Evolutionary conservation across 2,329 filamentous ascomycete genomes (phyloP).

Genomic region (Colletotrichum cereale): DNA sequence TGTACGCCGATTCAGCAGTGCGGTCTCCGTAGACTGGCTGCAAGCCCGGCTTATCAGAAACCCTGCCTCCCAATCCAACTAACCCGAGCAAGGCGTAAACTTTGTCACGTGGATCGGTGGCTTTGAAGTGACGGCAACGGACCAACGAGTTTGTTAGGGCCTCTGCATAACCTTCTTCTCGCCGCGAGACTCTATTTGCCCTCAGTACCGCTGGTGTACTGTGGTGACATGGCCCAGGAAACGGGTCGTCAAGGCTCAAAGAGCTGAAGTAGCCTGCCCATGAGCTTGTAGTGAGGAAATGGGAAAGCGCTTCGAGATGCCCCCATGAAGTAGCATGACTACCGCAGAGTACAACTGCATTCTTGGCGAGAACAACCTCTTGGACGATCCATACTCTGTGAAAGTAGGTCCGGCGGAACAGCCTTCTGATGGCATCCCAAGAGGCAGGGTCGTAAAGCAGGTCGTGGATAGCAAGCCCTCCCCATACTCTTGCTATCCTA

Average conservation of each 20-base stretch:
- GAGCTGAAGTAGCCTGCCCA: not conserved
- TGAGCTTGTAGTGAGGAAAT: conserved; percentile 3
- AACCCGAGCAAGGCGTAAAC: conserved; percentile 41
- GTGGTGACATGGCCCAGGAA: conserved; percentile 19
- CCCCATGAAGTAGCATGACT: conserved; percentile 3
- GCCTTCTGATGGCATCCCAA: conserved; percentile 17
- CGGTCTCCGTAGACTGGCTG: not conserved
- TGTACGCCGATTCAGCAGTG: not conserved
- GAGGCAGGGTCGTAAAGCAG: not conserved
- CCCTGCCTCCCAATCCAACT: not conserved
- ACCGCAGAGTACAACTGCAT: conserved; percentile 35
- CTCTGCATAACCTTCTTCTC: not conserved
- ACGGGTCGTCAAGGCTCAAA: conserved; percentile 1
- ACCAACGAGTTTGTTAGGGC: not conserved
- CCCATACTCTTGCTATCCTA: not conserved
- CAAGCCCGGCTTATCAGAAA: not conserved
- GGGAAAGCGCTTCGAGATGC: conserved; percentile 10
- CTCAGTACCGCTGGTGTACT: not conserved
- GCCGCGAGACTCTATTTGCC: conserved; percentile 4
- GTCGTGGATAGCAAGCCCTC: not conserved
- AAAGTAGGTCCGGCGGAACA: conserved; percentile 39
- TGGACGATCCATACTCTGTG: conserved; percentile 42
- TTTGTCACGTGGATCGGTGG: conserved; percentile 41
- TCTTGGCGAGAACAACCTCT: conserved; percentile 38
- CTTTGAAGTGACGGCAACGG: conserved; percentile 26